Conservation (phyloP, 2,329 filamentous ascomycete species). For the Trichoderma breve region DNA sequence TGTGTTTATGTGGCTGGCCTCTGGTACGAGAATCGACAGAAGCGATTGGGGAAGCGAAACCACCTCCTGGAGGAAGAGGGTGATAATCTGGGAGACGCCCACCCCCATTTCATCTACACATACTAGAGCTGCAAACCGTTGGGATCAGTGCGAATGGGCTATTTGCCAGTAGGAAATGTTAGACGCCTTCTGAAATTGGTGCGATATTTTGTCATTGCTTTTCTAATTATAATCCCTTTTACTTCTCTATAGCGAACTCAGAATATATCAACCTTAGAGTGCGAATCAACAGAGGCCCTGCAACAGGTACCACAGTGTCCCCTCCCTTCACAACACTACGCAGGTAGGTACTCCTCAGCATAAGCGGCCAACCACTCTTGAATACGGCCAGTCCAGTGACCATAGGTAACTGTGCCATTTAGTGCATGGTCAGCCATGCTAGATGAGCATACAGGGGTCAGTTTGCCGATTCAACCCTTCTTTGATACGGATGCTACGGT, state of each 20-base stretch:
- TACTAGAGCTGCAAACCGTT: background rate
- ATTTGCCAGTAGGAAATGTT: background rate
- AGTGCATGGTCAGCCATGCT: background rate
- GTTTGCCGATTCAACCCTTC: background rate
- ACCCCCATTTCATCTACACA: conserved; percentile 13
- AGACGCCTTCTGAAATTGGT: background rate
- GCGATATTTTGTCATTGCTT: background rate
- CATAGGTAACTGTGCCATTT: background rate
- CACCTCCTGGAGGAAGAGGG: background rate
- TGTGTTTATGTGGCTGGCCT: conserved; percentile 4
- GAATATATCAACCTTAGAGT: background rate
- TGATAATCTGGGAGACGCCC: conserved; percentile 12
- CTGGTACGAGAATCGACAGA: conserved; percentile 11
- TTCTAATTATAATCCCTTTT: background rate
- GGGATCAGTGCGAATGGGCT: too few species aligned
- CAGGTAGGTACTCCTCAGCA: background rate
- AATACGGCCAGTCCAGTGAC: background rate
- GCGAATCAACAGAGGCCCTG: background rate
- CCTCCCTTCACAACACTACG: background rate
- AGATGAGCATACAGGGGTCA: background rate
- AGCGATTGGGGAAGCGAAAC: background rate
- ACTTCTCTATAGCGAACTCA: background rate
- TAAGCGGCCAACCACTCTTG: background rate
- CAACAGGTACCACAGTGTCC: background rate
- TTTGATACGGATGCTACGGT: background rate